phyloP scores from a whole-genome alignment of 192 early-diverging fungal genomes.

The Mortierella claussenii region DNA sequence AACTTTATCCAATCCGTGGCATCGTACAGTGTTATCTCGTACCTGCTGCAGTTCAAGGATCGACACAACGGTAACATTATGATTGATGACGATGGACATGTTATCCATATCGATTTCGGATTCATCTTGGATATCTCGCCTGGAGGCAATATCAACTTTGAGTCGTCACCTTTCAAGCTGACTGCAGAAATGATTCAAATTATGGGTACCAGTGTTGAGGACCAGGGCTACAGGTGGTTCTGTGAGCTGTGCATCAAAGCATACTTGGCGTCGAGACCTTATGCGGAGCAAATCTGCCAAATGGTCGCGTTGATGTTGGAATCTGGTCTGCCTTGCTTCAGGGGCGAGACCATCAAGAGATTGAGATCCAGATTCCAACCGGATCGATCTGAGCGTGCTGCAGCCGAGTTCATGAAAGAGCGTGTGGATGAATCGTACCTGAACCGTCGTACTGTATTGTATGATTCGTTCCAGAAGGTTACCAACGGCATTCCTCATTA shows the following conservation, averaged over 20 bases:
- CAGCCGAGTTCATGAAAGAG: constrained; percentile 95
- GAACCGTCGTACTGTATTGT: constrained; percentile 88
- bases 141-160: constrained; percentile 92
- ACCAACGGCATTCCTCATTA: constrained; percentile 74
- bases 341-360: constrained; percentile 91
- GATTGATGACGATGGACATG: constrained; percentile 96
- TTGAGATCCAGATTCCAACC: constrained; percentile 90
- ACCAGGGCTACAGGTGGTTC: constrained; percentile 89
- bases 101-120: constrained; percentile 99
- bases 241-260: constrained; percentile 91
- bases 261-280: constrained; percentile 89
- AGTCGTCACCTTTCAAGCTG: constrained; percentile 97
- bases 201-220: constrained; percentile 89
- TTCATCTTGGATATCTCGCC: constrained; percentile 99
- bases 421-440: constrained; percentile 92
- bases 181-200: constrained; percentile 97
- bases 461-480: constrained; percentile 86
- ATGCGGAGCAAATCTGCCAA: constrained; percentile 92
- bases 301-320: constrained; percentile 93
- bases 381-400: constrained; percentile 87
- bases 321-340: constrained; percentile 98
- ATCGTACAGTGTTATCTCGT: constrained; percentile 95
- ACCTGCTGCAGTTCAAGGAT: constrained; percentile 98
- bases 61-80: constrained; percentile 99
- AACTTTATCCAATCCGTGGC: constrained; percentile 97